Evolutionary conservation across 805 yeast species (phyloP).

Genomic region (Metschnikowia picachoensis): DNA sequence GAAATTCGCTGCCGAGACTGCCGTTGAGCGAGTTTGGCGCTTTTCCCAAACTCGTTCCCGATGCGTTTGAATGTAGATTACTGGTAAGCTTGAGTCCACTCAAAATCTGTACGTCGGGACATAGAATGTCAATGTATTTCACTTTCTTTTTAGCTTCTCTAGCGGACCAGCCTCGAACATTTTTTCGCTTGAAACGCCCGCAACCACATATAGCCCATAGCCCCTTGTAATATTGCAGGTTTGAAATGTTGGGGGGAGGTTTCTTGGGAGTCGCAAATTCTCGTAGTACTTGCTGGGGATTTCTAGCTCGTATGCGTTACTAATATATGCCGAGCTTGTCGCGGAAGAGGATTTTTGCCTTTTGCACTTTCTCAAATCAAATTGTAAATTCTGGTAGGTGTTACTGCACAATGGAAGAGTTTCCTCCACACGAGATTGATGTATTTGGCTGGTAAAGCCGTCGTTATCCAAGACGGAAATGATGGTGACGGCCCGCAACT

Average conservation of each 20-base stretch:
- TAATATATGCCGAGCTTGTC: slow-evolving; percentile 13
- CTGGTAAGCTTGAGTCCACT: slow-evolving; percentile 26
- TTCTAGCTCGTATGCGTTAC: slow-evolving; percentile 37
- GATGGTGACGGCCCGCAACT: slow-evolving; percentile 26
- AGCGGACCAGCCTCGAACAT: slow-evolving; percentile 16
- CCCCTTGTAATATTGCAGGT: slow-evolving; percentile 52
- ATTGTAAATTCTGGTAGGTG: slow-evolving; percentile 29
- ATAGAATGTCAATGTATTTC: slow-evolving; percentile 28
- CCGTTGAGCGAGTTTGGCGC: not conserved
- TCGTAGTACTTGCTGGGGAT: slow-evolving; percentile 38
- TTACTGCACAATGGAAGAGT: slow-evolving; percentile 29
- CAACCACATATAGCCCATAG: slow-evolving; percentile 36
- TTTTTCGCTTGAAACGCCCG: slow-evolving; percentile 23
- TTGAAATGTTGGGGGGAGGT: slow-evolving; percentile 50
- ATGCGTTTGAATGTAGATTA: slow-evolving; percentile 23
- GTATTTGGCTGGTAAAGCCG: slow-evolving; percentile 21
- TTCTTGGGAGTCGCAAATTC: slow-evolving; percentile 44
- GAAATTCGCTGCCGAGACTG: slow-evolving; percentile 31
- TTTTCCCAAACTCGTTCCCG: slow-evolving; percentile 19
- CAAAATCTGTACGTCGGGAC: slow-evolving; percentile 31
- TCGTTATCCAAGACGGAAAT: slow-evolving; percentile 22
- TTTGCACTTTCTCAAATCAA: slow-evolving; percentile 38
- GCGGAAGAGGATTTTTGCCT: slow-evolving; percentile 24
- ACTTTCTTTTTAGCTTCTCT: slow-evolving; percentile 21
- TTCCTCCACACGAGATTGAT: slow-evolving; percentile 25